phyloP scores from a whole-genome alignment of 768 basidiomycete species.

The Russula sp. region DNA sequence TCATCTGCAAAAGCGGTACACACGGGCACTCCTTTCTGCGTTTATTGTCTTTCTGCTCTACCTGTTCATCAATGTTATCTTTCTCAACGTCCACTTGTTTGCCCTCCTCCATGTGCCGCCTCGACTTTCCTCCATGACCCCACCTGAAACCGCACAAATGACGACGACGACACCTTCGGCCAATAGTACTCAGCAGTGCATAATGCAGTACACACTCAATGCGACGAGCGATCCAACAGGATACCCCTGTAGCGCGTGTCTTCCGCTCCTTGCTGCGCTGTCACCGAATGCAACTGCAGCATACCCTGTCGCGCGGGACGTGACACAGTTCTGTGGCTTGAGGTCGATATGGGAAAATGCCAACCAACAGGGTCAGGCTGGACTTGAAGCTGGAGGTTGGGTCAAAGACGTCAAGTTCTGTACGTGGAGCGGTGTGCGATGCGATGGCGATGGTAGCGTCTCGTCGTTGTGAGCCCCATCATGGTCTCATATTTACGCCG shows the following conservation, averaged over 20 bases:
- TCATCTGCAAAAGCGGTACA: conserved; percentile 25
- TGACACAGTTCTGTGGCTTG: conserved; percentile 43
- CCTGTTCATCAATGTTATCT: conserved; percentile 35
- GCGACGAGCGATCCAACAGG: conserved; percentile 36
- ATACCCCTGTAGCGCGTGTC: conserved; percentile 43
- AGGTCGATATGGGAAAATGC: conserved; percentile 37
- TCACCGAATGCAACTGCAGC: conserved; percentile 28
- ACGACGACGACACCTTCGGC: conserved; percentile 30
- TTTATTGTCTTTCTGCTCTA: conserved; percentile 37
- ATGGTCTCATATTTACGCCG: neutral
- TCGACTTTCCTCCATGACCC: conserved; percentile 5
- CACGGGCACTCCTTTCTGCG: conserved; percentile 28
- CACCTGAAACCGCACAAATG: conserved; percentile 22
- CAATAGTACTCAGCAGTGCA: conserved; percentile 37
- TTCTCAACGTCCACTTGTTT: conserved; percentile 34
- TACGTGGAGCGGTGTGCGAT: conserved; percentile 40
- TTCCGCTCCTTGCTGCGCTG: conserved; percentile 34
- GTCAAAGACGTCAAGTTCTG: conserved; percentile 39
- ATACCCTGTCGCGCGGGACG: conserved; percentile 30
- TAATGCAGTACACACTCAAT: conserved; percentile 39
- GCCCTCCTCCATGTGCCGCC: conserved; percentile 18
- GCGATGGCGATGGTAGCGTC: conserved; percentile 36
- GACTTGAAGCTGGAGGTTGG: conserved; percentile 39
- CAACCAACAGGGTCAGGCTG: conserved; percentile 31
- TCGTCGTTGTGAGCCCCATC: conserved; percentile 34